These are phyloP conservation scores for Sordariomycetes sp. DNA, from an alignment of 2,329 filamentous ascomycete genomes.

Conservation along the genomic window DNA sequence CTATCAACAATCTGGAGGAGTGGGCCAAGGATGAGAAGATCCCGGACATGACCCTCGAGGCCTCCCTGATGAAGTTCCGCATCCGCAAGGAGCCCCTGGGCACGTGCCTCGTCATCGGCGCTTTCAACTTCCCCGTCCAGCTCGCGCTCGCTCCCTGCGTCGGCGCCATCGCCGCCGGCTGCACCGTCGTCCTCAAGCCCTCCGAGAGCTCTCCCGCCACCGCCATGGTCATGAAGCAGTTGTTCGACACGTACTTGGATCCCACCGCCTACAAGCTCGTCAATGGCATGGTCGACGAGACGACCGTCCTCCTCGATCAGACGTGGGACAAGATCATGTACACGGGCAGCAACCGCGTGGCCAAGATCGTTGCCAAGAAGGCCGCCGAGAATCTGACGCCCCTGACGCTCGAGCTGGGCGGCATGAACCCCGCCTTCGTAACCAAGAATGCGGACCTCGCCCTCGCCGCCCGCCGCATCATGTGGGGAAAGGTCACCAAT, in stretches of 20 bases:
- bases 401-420: slow-evolving; percentile 79
- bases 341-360: slow-evolving; percentile 68
- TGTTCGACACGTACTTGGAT: slow-evolving; percentile 67
- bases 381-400: slow-evolving; percentile 83
- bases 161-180: slow-evolving; percentile 85
- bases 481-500: slow-evolving; percentile 82
- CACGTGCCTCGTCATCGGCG: slow-evolving; percentile 69
- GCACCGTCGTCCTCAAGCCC: slow-evolving; percentile 82
- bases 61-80: slow-evolving; percentile 56
- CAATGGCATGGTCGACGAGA: slow-evolving; percentile 72
- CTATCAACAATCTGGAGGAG: slow-evolving; percentile 62
- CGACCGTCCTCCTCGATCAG: slow-evolving; percentile 66
- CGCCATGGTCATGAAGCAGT: slow-evolving; percentile 66
- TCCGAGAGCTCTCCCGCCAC: slow-evolving; percentile 68
- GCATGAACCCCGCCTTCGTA: slow-evolving; percentile 82
- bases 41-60: slow-evolving; percentile 45
- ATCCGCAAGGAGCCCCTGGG: slow-evolving; percentile 84
- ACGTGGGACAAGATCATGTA: slow-evolving; percentile 99
- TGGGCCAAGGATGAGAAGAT: slow-evolving; percentile 76
- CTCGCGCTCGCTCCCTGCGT: slow-evolving; percentile 66
- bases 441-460: slow-evolving; percentile 70
- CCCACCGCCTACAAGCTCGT: slow-evolving; percentile 61
- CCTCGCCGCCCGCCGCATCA: slow-evolving; percentile 68
- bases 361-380: slow-evolving; percentile 79
- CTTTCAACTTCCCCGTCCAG: slow-evolving; percentile 90